Evolutionary conservation across 768 basidiomycete genomes (phyloP), one percentile per base, ranked within the genome.

Genomic region (Chiua virens): DNA sequence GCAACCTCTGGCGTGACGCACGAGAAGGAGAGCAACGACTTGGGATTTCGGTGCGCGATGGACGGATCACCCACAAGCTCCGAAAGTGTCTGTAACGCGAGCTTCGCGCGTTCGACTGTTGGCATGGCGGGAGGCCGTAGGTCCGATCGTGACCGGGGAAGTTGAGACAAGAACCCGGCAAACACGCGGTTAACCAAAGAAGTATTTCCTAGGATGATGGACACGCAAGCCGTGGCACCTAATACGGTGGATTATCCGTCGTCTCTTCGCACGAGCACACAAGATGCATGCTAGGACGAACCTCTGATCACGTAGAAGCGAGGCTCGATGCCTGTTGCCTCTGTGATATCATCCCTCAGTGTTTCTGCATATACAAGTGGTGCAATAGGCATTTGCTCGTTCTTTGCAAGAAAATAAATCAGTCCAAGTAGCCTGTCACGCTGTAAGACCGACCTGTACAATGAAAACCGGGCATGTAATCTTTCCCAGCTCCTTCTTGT

Each of bases 1-100:
- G 78, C 65, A 8, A 79, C 68, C 5, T 84, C 81, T 9, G 71
- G 71, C 0, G 83, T 56, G 28, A 86, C 73, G 56, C 82, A 82
- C 11, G 79, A 86, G 60, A 90, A 90, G 8, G 86, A 88, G 44
- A 89, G 70, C 2, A 82, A 72, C 6, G 80, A 87, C n/a, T 61
- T 50, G 11, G 86, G 82, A 58, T 85, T 75, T 23, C 81, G 77
- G 11, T 69, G 62, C 10, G 73, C 72, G 32, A 85, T 75, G 21
- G 67, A 64, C 13, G 75, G 64, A 56, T 80, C 74, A 17, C 66
- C 70, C 15, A 70, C 72, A n/a, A 86, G 67, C 27, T 80, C 75
- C 10, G 82, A 75, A 32, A 89, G 73, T 43, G 68, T 75, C 9
- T 58, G 66, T 7, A 91, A 66, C 0, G 87, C 88, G 4, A 57